Evolutionary conservation across 371 early-diverging fungal genomes (phyloP).

Genomic region (Synchytrium microbalum): DNA sequence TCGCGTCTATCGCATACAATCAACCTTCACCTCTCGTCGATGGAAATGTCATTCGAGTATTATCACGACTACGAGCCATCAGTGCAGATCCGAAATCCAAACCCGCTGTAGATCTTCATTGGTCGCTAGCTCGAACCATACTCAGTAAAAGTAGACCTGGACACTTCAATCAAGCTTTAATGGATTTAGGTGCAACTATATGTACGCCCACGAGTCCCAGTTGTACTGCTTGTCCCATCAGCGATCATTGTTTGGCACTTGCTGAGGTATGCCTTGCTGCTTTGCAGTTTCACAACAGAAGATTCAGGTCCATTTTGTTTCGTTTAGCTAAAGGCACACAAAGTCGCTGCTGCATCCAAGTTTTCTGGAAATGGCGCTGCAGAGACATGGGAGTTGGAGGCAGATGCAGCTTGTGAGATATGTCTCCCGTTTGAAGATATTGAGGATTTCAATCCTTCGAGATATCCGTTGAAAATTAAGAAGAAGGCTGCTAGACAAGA

Average conservation of each 20-base stretch:
- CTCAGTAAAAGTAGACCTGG: constrained; percentile 56
- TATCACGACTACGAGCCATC: constrained; percentile 59
- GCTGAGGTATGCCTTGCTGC: constrained; percentile 39
- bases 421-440: constrained; percentile 18
- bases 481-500: constrained; percentile 59
- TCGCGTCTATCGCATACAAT: constrained; percentile 67
- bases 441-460: constrained; percentile 30
- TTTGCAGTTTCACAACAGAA: not conserved
- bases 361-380: too few species aligned
- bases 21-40: constrained; percentile 61
- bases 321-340: not conserved
- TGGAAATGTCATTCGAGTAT: constrained; percentile 74
- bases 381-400: too few species aligned
- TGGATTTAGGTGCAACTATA: constrained; percentile 76
- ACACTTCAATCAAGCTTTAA: constrained; percentile 74
- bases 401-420: too few species aligned
- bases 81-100: constrained; percentile 64
- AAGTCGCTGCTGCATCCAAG: not conserved
- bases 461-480: constrained; percentile 55
- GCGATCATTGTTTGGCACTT: constrained; percentile 48
- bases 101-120: constrained; percentile 23
- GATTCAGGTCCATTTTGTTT: constrained; percentile 3
- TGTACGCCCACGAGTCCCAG: constrained; percentile 68
- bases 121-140: constrained; percentile 52
- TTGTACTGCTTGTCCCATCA: constrained; percentile 60